Evolutionary conservation across 495 filamentous ascomycete species (phyloP), one percentile per base, ranked within the genome.

Genomic region (Aspergillus nidulans): DNA sequence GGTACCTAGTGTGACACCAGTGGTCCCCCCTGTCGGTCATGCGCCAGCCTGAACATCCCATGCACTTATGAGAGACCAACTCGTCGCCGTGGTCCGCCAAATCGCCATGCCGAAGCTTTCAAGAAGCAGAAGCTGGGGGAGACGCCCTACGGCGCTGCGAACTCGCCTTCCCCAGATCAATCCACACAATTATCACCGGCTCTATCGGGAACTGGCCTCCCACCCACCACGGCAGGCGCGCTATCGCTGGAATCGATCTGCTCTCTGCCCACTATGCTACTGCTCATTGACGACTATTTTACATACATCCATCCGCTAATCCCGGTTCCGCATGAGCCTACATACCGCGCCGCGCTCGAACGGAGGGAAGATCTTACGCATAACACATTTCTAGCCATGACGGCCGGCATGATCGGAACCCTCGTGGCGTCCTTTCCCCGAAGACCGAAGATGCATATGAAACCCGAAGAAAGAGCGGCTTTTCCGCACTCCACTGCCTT

Each of bases 221-320:
- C 59, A 69, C 74, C 46, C 69, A 58, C 60, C 30, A 34, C 30
- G 7, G 49, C 63, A 18, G 48, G 55, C 21, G 49, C 61, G 56
- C 66, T 69, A 3, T 82, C 81, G 6, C 85, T 85, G 38, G 91
- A 96, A 66, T 74, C 83, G 0, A 95, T 96, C 42, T 90, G 88
- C 54, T 81, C 88, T 0, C 66, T 84, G 60, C 69, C 80, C 26
- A 81, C 86, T 0, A 69, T 95, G 40, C 74, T 83, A 41, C 71
- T 83, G 3, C 76, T 95, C 6, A 75, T 96, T 12, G 88, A 92
- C 65, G 91, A 96, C 71, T 95, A 89, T 71, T 95, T 95, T 63
- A 91, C 84, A 7, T 92, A 91, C 65, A 90, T 95, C 50, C 88
- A 96, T 63, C 91, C 91, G 1, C 74, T 96, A n/a, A 78, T 84